Base-by-base conservation (phyloP, 805 yeast species). In the Hanseniaspora nectarophila region DNA sequence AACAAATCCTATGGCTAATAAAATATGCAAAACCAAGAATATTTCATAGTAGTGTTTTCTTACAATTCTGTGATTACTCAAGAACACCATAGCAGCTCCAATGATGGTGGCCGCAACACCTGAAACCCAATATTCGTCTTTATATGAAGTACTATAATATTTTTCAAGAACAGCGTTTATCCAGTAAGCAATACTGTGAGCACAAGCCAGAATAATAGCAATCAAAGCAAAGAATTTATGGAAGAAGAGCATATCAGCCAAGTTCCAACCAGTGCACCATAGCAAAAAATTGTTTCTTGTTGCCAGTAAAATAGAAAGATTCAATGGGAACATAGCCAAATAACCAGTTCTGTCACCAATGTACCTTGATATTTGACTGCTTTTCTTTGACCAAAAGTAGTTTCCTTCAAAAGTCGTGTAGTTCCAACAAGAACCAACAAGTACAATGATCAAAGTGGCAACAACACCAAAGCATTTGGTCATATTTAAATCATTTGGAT, bases 261-360 rank as follows among this genome's bases (percentile, higher is more conserved):
- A 75, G 1, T 77, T 64, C 73, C 84, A 74, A 3, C 86, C 84
- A 1, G 86, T 74, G 4, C 78, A 45, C 66, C 67, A 69, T 55
- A 75, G 72, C 59, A 83, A 67, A 39, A 85, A 74, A 59, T 81
- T 83, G 62, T 83, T 83, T 58, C 89, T 68, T 20, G 82, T 81
- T 5, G 84, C 83, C 63, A 82, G 79, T 52, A 81, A 66, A 51
- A 75, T 72, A n/a, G 77, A 59, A 5, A 72, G 62, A 1, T 85
- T 85, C 54, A 77, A 66, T 45, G 76, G 52, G 55, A 71, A 75
- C 46, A 73, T 61, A 7, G 72, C 64, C 57, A 73, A 61, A n/a
- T 75, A 54, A 32, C 74, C 80, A 8, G 76, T 64, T 62, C 82
- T 68, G 61, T 76, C 80, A 34, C 74, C 79, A 20, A 78, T 32